phyloP scores from a whole-genome alignment of 2,329 filamentous ascomycete species.

The Atkinsonella hypoxylon region DNA sequence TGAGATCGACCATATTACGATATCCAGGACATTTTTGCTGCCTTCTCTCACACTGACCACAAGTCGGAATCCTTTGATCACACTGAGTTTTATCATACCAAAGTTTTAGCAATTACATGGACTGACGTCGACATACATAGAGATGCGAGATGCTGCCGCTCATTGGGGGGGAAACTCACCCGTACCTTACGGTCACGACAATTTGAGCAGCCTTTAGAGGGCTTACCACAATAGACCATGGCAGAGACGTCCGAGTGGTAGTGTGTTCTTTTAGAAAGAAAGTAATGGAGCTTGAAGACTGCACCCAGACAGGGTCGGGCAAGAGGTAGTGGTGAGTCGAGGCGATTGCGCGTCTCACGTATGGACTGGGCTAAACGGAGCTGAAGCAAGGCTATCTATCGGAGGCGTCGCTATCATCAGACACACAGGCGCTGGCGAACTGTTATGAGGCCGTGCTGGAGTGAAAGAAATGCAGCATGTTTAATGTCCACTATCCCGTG shows the following conservation, averaged over 20 bases:
- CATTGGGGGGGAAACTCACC: conserved; percentile 25
- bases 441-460: neutral
- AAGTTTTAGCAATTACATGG: neutral
- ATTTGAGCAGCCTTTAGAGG: conserved; percentile 43
- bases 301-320: too few relatives aligned
- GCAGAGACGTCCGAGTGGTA: neutral
- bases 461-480: neutral
- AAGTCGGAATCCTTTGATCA: conserved; percentile 38
- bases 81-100: conserved; percentile 25
- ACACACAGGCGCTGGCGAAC: neutral
- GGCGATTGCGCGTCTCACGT: neutral
- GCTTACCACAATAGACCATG: conserved; percentile 48
- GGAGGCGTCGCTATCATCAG: neutral
- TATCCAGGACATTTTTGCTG: conserved; percentile 42
- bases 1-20: conserved; percentile 41
- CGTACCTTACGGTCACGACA: conserved; percentile 45
- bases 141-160: neutral
- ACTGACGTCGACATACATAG: conserved; percentile 6
- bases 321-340: neutral
- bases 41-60: conserved; percentile 42
- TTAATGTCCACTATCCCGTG: neutral
- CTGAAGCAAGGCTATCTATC: neutral
- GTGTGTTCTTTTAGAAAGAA: neutral
- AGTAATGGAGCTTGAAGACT: neutral
- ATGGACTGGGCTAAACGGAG: neutral